phyloP scores from a whole-genome alignment of 148 eudicot species.

The Suaeda aralocaspica region DNA sequence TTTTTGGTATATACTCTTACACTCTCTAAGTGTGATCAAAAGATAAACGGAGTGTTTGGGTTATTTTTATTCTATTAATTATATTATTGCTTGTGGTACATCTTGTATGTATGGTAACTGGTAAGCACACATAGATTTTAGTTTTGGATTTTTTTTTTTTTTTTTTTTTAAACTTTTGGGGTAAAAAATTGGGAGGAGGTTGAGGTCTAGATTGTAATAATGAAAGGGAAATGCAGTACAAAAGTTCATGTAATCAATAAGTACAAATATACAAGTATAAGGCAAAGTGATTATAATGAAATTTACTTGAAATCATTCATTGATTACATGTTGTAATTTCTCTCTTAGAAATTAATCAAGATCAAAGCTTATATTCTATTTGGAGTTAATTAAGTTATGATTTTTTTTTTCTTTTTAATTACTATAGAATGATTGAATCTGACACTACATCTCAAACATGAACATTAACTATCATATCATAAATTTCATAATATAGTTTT shows the following conservation, averaged over 20 bases:
- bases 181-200: background rate
- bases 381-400: too few species aligned
- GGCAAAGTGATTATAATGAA: background rate
- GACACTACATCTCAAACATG: too few species aligned
- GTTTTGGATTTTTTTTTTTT: background rate
- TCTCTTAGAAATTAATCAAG: too few species aligned
- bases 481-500: too few species aligned
- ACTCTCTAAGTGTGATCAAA: constrained; percentile 24
- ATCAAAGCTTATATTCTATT: too few species aligned
- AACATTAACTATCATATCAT: too few species aligned
- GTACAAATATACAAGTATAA: background rate
- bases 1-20: constrained; percentile 1
- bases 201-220: background rate
- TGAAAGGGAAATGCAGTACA: background rate
- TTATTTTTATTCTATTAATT: constrained; percentile 17
- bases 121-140: constrained; percentile 17
- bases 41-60: constrained; percentile 11
- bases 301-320: background rate
- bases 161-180: background rate
- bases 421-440: too few species aligned
- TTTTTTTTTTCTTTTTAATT: too few species aligned
- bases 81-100: constrained; percentile 22
- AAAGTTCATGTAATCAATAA: constrained; percentile 4
- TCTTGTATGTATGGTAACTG: too few species aligned
- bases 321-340: background rate